Base-by-base conservation (phyloP, 1,284 basidiomycete genomes). In the Leccinum solheimii region DNA sequence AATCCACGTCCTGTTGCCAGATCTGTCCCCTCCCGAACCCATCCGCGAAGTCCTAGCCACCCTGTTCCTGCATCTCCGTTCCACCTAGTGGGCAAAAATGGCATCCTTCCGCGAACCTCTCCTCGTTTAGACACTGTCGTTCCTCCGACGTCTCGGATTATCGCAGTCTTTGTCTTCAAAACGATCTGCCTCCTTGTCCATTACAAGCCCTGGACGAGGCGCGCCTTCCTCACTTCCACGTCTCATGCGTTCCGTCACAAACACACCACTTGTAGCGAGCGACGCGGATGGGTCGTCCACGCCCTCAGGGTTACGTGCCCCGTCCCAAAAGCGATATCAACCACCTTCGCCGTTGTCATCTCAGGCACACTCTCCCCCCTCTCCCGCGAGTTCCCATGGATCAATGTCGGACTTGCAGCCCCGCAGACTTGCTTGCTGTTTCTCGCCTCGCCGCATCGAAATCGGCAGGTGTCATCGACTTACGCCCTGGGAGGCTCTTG, bases 191-290 rank as follows among this genome's bases (percentile, higher is more conserved):
- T 74, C 70, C 4, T 45, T 74, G 51, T 69, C 70, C 21, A 62
- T 54, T 21, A 55, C 62, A 55, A 62, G 63, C 55, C 55, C 57
- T 10, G 26, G 59, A 11, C 62, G 62, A 3, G 62, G 57, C 9
- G 36, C 60, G 8, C 56, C 68, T n/a, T 75, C 72, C 7, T 71
- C 74, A 13, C 69, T 79, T 8, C 75, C 79, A 1, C 77, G 78
- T 23, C 73, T 78, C 49, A 68, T 71, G 55, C 77, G 78, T 53
- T 77, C 78, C 0, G 73, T 72, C 7, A 77, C 63, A 65, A 76
- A 57, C 61, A 74, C 36, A 60, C 73, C 70, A 51, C 58, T 67
- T 58, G 50, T 53, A 1, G 48, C 57, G 6, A 54, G n/a, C 34
- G 55, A 64, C 11, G 57, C 63, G 9, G 63, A 63, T 10, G 64